Percentiles rank a stretch among this genome's conserved stretches.
Conservation (phyloP, 768 basidiomycete species). For the Kwoniella shandongensis region DNA sequence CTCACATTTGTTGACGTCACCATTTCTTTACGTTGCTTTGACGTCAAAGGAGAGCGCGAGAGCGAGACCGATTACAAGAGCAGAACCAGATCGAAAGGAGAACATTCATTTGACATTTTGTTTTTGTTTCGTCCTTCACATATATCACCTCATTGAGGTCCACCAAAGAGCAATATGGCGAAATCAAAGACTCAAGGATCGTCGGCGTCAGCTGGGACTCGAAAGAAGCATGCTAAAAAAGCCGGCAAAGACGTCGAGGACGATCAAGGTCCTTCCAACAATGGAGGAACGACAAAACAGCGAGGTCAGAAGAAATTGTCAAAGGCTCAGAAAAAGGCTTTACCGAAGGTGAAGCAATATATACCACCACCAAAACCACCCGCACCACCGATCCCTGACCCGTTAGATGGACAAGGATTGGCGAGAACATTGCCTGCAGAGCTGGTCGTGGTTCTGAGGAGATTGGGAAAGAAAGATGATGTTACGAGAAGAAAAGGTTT, state of each 20-base stretch:
- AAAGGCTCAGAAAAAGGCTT: slow-evolving; percentile 60
- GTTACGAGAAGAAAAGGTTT: slow-evolving; percentile 80
- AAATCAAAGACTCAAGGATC: slow-evolving; percentile 60
- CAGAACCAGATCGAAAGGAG: too few species aligned
- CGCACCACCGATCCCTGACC: slow-evolving; percentile 63
- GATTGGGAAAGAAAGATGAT: slow-evolving; percentile 83
- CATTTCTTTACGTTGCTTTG: too few species aligned
- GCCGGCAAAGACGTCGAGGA: slow-evolving; percentile 54
- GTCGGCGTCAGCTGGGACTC: slow-evolving; percentile 78
- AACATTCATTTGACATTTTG: too few species aligned
- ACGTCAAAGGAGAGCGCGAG: not conserved
- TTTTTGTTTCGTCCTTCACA: too few species aligned
- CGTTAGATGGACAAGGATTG: slow-evolving; percentile 78
- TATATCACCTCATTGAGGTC: too few species aligned
- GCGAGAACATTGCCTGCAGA: slow-evolving; percentile 73
- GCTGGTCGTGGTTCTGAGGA: slow-evolving; percentile 74
- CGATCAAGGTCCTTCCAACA: slow-evolving; percentile 47
- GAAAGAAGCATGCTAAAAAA: slow-evolving; percentile 90
- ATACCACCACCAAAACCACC: slow-evolving; percentile 71
- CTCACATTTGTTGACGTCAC: too few species aligned
- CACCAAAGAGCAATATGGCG: slow-evolving; percentile 12
- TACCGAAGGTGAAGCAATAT: slow-evolving; percentile 76
- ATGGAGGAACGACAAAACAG: slow-evolving; percentile 50
- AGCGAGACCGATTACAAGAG: too few species aligned
- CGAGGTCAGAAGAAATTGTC: slow-evolving; percentile 61